A percentile compares a stretch with the other conserved stretches of the same genome.
These are phyloP conservation scores for Phytophthora foliorum DNA, from an alignment of 352 stramenopile genomes.

Conservation along the genomic window DNA sequence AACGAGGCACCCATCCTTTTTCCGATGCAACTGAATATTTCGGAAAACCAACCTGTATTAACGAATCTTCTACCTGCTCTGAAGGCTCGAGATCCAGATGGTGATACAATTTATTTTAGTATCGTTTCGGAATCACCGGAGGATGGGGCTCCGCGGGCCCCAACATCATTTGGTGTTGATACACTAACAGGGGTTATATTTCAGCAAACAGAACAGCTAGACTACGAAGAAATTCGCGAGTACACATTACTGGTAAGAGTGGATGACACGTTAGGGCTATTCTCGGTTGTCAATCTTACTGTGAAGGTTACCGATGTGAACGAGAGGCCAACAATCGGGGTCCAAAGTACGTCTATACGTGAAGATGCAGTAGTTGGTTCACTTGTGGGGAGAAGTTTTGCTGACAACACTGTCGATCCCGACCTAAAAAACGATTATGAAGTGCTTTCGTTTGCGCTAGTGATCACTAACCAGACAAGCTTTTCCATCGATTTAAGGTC, in stretches of 20 bases:
- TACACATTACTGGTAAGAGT: slow-evolving; percentile 29
- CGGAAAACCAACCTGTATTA: slow-evolving; percentile 24
- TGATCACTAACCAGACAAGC: not conserved
- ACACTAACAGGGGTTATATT: slow-evolving; percentile 47
- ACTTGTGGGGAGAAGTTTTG: slow-evolving; percentile 18
- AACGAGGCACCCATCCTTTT: slow-evolving; percentile 32
- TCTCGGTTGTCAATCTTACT: slow-evolving; percentile 20
- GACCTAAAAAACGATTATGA: slow-evolving; percentile 31
- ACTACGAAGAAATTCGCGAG: slow-evolving; percentile 43
- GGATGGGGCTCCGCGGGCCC: not conserved
- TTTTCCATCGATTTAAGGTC: slow-evolving; percentile 33
- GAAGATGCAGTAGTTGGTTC: slow-evolving; percentile 27
- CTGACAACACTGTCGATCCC: slow-evolving; percentile 18
- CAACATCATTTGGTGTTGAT: slow-evolving; percentile 56
- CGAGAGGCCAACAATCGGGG: slow-evolving; percentile 23
- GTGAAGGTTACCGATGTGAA: slow-evolving; percentile 31
- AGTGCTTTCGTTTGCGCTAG: slow-evolving; percentile 16
- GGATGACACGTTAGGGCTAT: slow-evolving; percentile 28
- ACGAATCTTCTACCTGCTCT: slow-evolving; percentile 31
- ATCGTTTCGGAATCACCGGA: slow-evolving; percentile 27
- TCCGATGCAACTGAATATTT: slow-evolving; percentile 14
- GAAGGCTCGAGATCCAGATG: slow-evolving; percentile 27
- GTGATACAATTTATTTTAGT: slow-evolving; percentile 25
- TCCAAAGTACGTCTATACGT: slow-evolving; percentile 20
- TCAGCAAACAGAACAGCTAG: slow-evolving; percentile 34